Evolutionary conservation across 495 filamentous ascomycete species (phyloP), one percentile per base, ranked within the genome.

Genomic region (Aspergillus panamensis): DNA sequence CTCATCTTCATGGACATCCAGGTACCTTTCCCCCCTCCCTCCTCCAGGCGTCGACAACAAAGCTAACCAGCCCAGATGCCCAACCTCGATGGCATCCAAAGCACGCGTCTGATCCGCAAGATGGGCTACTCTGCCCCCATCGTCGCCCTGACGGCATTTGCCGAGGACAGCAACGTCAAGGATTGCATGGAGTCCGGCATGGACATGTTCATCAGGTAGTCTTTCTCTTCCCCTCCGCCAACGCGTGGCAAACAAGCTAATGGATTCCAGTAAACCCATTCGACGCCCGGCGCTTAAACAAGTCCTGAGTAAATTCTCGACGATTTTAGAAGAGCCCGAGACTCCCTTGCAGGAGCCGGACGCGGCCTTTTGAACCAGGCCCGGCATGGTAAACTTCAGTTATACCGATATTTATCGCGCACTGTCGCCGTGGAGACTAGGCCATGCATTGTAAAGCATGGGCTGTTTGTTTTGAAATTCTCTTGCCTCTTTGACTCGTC

Each of bases 1-100:
- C 74, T 96, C 13, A 94, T 96, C 45, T 93, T 96, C 68, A 96
- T 96, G 91, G 91, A 96, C 69, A 89, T 96, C 45, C 79, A 71
- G 61, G 68, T 70, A 61, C 21, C 16, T 8, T 14, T 14, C n/a
- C 17, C 20, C 19, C 73, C 52, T 8, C 21, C 25, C 25, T 5
- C 25, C 25, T 25, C 2, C 10, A 12, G 35, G 35, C 2, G 0
- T 39, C 0, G 35, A 3, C 59, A 47, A 47, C 58, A 3, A 14
- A 57, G 16, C 52, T 61, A 58, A 63, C 31, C 1, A 6, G 14
- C 8, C 8, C 13, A 93, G 78, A 97, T 97, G 92, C 92, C 92
- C 16, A 93, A 92, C 65, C 80, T 97, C 9, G 91, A 96, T 60
- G 92, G 92, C 5, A 79, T 96, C 21, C 84, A 96, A 68, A 91